Evolutionary conservation across 805 yeast species (phyloP).

Genomic region (Kregervanrija fluxuum): DNA sequence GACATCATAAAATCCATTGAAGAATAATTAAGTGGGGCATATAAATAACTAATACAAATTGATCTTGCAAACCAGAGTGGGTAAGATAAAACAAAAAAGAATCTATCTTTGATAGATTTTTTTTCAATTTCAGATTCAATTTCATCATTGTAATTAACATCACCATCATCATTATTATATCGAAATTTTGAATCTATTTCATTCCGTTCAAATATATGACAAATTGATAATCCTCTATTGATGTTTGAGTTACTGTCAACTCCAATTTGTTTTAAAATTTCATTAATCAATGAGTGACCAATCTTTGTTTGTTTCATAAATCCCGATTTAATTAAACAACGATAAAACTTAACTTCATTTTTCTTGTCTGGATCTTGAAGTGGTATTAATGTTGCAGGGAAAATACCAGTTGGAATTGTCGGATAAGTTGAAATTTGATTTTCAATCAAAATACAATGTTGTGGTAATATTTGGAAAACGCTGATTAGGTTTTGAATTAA

Average conservation of each 20-base stretch:
- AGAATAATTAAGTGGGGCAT: too few relatives aligned
- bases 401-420: conserved; percentile 26
- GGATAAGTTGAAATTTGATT: conserved; percentile 38
- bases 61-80: too few relatives aligned
- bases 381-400: conserved; percentile 33
- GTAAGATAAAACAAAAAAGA: too few relatives aligned
- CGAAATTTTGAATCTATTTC: conserved; percentile 10
- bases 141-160: too few relatives aligned
- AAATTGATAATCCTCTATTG: conserved; percentile 13
- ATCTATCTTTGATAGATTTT: too few relatives aligned
- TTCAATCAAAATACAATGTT: conserved; percentile 37
- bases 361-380: conserved; percentile 23
- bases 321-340: conserved; percentile 43
- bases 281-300: conserved; percentile 14
- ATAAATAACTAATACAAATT: too few relatives aligned
- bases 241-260: not conserved
- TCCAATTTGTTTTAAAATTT: conserved; percentile 12
- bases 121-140: too few relatives aligned
- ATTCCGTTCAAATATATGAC: conserved; percentile 23
- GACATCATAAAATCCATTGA: too few relatives aligned
- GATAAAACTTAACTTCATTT: conserved; percentile 37
- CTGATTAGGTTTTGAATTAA: conserved; percentile 31
- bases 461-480: conserved; percentile 38
- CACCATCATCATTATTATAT: too few relatives aligned
- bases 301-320: conserved; percentile 35